phyloP scores from a whole-genome alignment of 371 early-diverging fungal genomes.

The Mucor velutinosus region DNA sequence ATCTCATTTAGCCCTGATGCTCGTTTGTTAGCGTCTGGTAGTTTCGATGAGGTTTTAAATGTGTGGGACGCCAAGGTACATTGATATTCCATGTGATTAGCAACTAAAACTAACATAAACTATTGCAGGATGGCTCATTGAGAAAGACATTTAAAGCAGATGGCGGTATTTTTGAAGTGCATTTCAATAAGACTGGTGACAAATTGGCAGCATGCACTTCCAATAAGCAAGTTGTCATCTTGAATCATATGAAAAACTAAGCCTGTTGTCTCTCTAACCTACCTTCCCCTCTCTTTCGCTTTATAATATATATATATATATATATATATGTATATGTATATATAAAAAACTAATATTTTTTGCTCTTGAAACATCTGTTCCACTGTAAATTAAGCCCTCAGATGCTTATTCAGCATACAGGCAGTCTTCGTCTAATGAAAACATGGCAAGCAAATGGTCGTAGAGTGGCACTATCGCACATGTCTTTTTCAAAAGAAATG shows the following conservation, averaged over 20 bases:
- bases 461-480: neutral
- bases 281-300: neutral
- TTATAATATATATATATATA: slow-evolving; percentile 2
- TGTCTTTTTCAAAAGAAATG: too few relatives aligned
- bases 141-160: slow-evolving; percentile 69
- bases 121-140: slow-evolving; percentile 59
- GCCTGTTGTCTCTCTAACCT: neutral
- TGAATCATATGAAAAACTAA: slow-evolving; percentile 16
- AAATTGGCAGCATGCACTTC: slow-evolving; percentile 58
- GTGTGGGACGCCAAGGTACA: slow-evolving; percentile 81
- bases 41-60: slow-evolving; percentile 81
- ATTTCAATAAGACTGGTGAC: slow-evolving; percentile 68
- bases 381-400: neutral
- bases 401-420: too few relatives aligned
- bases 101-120: neutral
- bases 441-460: neutral
- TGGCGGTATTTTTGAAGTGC: slow-evolving; percentile 79
- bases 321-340: too few relatives aligned
- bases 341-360: neutral
- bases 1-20: slow-evolving; percentile 89
- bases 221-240: slow-evolving; percentile 47
- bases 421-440: too few relatives aligned
- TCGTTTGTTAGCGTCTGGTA: slow-evolving; percentile 80
- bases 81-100: neutral
- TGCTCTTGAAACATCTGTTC: neutral